phyloP scores from a whole-genome alignment of 176 grass and related monocot genomes.

The Oropetium thomaeum region DNA sequence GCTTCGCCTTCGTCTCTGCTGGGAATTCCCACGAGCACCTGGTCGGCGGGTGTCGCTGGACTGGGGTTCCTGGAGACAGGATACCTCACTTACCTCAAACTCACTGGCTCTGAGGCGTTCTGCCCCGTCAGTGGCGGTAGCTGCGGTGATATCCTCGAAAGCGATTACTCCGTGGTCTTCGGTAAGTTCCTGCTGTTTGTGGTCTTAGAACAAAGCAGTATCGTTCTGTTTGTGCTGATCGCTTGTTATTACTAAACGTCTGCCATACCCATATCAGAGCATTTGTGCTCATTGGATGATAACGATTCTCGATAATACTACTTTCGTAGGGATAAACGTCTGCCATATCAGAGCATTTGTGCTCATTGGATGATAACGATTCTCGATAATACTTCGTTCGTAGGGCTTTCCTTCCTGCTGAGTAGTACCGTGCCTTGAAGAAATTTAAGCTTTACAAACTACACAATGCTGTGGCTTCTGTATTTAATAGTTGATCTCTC shows the following conservation, averaged over 20 bases:
- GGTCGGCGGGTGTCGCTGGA: constrained; percentile 54
- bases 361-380: not conserved
- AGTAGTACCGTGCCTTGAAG: not conserved
- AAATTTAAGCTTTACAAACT: not conserved
- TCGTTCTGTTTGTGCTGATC: not conserved
- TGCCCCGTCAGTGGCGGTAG: constrained; percentile 66
- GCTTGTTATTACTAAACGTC: not conserved
- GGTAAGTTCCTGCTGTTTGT: constrained; percentile 46
- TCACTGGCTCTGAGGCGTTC: constrained; percentile 74
- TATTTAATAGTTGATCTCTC: not conserved
- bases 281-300: not conserved
- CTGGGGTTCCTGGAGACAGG: constrained; percentile 81
- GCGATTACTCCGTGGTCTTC: constrained; percentile 69
- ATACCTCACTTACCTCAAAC: constrained; percentile 86
- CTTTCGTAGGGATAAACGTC: not conserved
- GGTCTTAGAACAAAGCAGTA: too few relatives aligned
- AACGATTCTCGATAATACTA: not conserved
- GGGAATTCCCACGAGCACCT: constrained; percentile 62
- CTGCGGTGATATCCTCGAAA: constrained; percentile 76
- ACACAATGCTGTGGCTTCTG: not conserved
- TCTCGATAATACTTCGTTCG: not conserved
- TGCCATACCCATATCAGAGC: not conserved
- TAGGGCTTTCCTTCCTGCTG: not conserved
- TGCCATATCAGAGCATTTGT: not conserved
- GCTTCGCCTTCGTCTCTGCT: constrained; percentile 23